Base-by-base conservation (phyloP, 768 basidiomycete species). In the Coprinopsis sp. region DNA sequence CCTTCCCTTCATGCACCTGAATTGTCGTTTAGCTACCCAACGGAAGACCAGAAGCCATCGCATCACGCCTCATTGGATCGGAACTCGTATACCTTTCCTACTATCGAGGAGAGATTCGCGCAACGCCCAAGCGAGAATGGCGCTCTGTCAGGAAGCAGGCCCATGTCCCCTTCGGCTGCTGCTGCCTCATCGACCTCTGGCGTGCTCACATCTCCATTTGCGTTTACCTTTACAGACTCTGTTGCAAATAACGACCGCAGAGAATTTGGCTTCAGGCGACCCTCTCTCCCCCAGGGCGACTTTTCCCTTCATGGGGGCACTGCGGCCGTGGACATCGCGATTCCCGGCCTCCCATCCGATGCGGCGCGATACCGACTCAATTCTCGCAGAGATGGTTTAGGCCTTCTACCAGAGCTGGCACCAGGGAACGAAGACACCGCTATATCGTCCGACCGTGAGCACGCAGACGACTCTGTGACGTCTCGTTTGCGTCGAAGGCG, bases 241-340 rank as follows among this genome's bases (percentile, higher is more conserved):
- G 47, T 73, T 39, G 56, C 68, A 50, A 81, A 40, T 31, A 40
- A 36, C 29, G 47, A 85, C 45, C 75, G 79, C 37, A 37, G 77
- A 47, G 83, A 84, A 39, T 84, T 79, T 62, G 80, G 80, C 64
- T 85, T 78, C 58, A 79, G 82, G 55, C 77, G 81, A 49, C 73
- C 76, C 52, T 69, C 77, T 22, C 68, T 66, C 58, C 61, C 71
- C 37, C 77, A 76, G 49, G 67, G 82, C 33, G 81, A 87, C 50
- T 75, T 87, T 38, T 81, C 82, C 8, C 73, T 88, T 28, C 84
- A 87, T 47, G 82, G 82, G 37, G 84, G 84, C 47, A 84, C 81
- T 5, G 80, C 87, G n/a, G n/a, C n/a, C n/a, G n/a, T n/a, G 28
- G 82, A 88, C 61, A 76, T 88, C 37, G 81, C 51, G 27, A 36